Evolutionary conservation across 306 rosid genomes (phyloP).

Genomic region (Benincasa hispida): DNA sequence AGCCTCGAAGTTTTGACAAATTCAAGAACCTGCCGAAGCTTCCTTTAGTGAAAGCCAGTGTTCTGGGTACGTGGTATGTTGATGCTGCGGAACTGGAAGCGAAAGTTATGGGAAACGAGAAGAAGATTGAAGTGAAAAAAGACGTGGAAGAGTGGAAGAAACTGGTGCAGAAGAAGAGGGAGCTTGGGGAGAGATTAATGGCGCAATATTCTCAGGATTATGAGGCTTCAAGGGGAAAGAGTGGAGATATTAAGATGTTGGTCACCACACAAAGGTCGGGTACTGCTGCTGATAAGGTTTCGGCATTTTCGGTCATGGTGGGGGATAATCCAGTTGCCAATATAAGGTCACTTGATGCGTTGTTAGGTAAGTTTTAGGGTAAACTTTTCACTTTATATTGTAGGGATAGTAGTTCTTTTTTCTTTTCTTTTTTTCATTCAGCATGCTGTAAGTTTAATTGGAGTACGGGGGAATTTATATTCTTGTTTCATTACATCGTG

Average conservation of each 20-base stretch:
- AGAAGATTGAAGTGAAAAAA: conserved; percentile 30
- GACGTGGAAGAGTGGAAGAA: conserved; percentile 54
- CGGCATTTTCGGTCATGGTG: conserved; percentile 73
- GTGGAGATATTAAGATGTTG: conserved; percentile 86
- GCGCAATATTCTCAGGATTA: conserved; percentile 64
- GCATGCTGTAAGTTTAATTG: neutral
- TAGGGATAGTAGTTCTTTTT: neutral
- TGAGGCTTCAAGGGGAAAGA: conserved; percentile 62
- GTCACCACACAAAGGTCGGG: conserved; percentile 81
- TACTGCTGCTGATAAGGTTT: conserved; percentile 85
- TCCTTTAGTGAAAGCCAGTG: conserved; percentile 52
- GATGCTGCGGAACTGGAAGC: conserved; percentile 59
- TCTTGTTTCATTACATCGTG: neutral
- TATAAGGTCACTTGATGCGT: conserved; percentile 75
- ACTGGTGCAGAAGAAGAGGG: conserved; percentile 54
- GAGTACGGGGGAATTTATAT: neutral
- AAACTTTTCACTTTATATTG: neutral
- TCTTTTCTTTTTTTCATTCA: neutral
- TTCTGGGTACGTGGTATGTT: conserved; percentile 61
- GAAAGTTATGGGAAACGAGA: conserved; percentile 51
- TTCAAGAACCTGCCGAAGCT: conserved; percentile 60
- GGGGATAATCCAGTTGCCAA: conserved; percentile 86
- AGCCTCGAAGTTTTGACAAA: conserved; percentile 29
- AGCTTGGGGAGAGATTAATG: conserved; percentile 74
- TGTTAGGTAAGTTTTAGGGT: conserved; percentile 40